Percentiles rank a stretch among this genome's conserved stretches.
Conservation (phyloP, 2,329 filamentous ascomycete genomes). For the Xylariaceae sp. region DNA sequence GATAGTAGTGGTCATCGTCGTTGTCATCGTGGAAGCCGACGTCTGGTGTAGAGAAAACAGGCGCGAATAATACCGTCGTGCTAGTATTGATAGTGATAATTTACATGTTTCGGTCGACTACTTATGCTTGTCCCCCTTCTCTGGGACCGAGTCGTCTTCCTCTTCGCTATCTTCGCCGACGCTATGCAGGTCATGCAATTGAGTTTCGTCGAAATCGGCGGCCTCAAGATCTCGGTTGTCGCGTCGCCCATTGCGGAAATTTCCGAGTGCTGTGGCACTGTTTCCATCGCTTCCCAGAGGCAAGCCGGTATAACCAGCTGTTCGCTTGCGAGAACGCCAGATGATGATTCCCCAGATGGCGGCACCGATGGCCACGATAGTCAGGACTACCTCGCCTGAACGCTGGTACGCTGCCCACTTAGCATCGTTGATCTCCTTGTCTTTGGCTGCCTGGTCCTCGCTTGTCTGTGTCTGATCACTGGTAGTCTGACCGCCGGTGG, state of each 20-base stretch:
- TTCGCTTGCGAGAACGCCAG: constrained; percentile 58
- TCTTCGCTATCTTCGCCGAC: constrained; percentile 56
- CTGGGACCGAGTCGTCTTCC: constrained; percentile 23
- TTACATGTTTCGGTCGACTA: no score
- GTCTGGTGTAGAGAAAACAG: no score
- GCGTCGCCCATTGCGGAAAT: constrained; percentile 43
- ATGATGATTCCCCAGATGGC: constrained; percentile 70
- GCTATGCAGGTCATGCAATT: constrained; percentile 59
- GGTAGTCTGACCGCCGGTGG: constrained; percentile 68
- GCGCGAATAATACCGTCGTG: no score
- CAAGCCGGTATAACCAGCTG: constrained; percentile 52
- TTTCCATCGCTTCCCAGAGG: constrained; percentile 35
- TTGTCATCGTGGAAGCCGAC: no score
- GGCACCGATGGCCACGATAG: constrained; percentile 73
- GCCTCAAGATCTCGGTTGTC: constrained; percentile 54
- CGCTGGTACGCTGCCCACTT: constrained; percentile 87
- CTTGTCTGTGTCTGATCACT: constrained; percentile 50
- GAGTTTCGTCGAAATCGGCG: constrained; percentile 62
- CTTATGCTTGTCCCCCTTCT: constrained; percentile 20
- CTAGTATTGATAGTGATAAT: no score
- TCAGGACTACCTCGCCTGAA: constrained; percentile 79
- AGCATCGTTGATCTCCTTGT: constrained; percentile 72
- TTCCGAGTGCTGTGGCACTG: constrained; percentile 38
- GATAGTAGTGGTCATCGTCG: no score
- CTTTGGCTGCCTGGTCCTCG: constrained; percentile 58